These are phyloP conservation scores for barrel medic (Medicago truncatula) DNA, from an alignment of 306 rosid species.

Conservation along the genomic window MtrunA17r5.0-ANR NC_053049.1:14293001-14293500, in stretches of 20 bases:
- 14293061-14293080: constrained; percentile 76
- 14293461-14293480: constrained; percentile 16
- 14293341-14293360: background rate
- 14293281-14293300: constrained; percentile 20
- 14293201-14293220: background rate
- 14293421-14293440: constrained; percentile 11
- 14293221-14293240: constrained; percentile 24
- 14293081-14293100: constrained; percentile 85
- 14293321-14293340: constrained; percentile 18
- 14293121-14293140: constrained; percentile 33
- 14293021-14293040: constrained; percentile 96
- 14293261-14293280: constrained; percentile 21
- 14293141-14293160: constrained; percentile 33
- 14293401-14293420: background rate
- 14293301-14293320: constrained; percentile 23
- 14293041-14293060: constrained; percentile 83
- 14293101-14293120: constrained; percentile 72
- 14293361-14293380: constrained; percentile 29
- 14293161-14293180: constrained; percentile 14
- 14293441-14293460: constrained; percentile 2
- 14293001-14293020: constrained; percentile 88
- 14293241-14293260: constrained; percentile 33
- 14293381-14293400: constrained; percentile 19
- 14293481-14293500: constrained; percentile 15
- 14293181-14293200: background rate